Conservation (phyloP, 2,329 filamentous ascomycete species). For the Aspergillus fumigatus region DNA sequence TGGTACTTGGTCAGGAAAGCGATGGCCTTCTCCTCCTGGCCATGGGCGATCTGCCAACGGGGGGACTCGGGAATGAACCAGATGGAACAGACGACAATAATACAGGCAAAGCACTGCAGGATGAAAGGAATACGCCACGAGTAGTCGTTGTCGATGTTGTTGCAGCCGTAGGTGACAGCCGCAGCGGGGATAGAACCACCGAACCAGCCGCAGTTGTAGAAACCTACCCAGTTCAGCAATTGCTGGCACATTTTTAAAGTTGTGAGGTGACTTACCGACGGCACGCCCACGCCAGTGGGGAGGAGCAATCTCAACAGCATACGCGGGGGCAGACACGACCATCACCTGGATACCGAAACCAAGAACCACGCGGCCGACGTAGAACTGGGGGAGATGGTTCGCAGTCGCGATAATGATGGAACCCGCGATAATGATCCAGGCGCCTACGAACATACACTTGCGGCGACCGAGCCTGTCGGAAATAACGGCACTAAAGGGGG, state of each 20-base stretch:
- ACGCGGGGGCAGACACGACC: conserved; percentile 48
- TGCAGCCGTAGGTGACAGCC: conserved; percentile 47
- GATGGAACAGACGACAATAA: conserved; percentile 51
- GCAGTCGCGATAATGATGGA: conserved; percentile 42
- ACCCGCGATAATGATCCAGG: conserved; percentile 43
- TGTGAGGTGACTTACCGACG: conserved; percentile 33
- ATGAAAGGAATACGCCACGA: conserved; percentile 62
- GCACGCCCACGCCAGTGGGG: conserved; percentile 50
- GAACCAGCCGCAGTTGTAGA: conserved; percentile 54
- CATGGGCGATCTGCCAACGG: conserved; percentile 20
- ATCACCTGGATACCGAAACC: conserved; percentile 47
- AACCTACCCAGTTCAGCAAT: conserved; percentile 16
- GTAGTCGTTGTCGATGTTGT: conserved; percentile 43
- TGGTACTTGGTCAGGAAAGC: conserved; percentile 24
- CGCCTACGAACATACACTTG: conserved; percentile 45
- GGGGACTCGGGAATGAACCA: conserved; percentile 57
- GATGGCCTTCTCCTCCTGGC: conserved; percentile 17
- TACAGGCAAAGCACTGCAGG: conserved; percentile 60
- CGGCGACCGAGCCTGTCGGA: conserved; percentile 45
- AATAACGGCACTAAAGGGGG: conserved; percentile 41
- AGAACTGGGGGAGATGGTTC: conserved; percentile 35
- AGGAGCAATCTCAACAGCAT: conserved; percentile 46
- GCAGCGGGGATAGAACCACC: conserved; percentile 50
- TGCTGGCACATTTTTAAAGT: neutral
- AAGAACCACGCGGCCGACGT: conserved; percentile 47